Evolutionary conservation across 108 stramenopile genomes (phyloP).

Genomic region (Conticribra guillardii): DNA sequence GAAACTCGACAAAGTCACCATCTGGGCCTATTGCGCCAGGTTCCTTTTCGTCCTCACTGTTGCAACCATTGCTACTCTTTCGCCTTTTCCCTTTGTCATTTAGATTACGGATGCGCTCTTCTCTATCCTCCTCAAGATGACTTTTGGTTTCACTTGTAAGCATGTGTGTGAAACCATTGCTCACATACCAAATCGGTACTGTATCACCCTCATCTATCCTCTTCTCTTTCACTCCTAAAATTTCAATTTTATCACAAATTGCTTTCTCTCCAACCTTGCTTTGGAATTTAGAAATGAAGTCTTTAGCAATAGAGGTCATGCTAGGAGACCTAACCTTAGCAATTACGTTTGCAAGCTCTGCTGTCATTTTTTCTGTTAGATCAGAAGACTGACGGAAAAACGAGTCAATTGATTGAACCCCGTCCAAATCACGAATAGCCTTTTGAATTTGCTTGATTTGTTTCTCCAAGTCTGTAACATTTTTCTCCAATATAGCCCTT

Average conservation of each 20-base stretch:
- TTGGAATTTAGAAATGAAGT: slow-evolving; percentile 22
- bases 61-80: slow-evolving; percentile 13
- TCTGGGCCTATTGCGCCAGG: slow-evolving; percentile 73
- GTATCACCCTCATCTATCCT: slow-evolving; percentile 46
- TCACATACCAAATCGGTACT: slow-evolving; percentile 36
- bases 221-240: slow-evolving; percentile 48
- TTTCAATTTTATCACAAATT: slow-evolving; percentile 39
- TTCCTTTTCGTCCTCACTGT: slow-evolving; percentile 3
- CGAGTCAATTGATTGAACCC: slow-evolving; percentile 27
- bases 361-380: slow-evolving; percentile 30
- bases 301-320: slow-evolving; percentile 28
- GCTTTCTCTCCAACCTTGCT: slow-evolving; percentile 31
- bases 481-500: slow-evolving; percentile 58
- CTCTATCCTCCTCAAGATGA: slow-evolving; percentile 24
- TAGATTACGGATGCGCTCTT: slow-evolving; percentile 29
- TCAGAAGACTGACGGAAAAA: slow-evolving; percentile 30
- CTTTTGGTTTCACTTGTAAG: slow-evolving; percentile 32
- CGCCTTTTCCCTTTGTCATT: slow-evolving; percentile 31
- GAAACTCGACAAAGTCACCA: slow-evolving; percentile 73
- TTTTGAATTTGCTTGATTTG: slow-evolving; percentile 76
- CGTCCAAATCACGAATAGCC: slow-evolving; percentile 60
- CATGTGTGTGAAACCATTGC: slow-evolving; percentile 17
- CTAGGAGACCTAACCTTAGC: slow-evolving; percentile 29
- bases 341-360: slow-evolving; percentile 41
- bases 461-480: slow-evolving; percentile 72